Evolutionary conservation across 176 grass and related monocot genomes (phyloP).

Genomic region (Musa itinerans): DNA sequence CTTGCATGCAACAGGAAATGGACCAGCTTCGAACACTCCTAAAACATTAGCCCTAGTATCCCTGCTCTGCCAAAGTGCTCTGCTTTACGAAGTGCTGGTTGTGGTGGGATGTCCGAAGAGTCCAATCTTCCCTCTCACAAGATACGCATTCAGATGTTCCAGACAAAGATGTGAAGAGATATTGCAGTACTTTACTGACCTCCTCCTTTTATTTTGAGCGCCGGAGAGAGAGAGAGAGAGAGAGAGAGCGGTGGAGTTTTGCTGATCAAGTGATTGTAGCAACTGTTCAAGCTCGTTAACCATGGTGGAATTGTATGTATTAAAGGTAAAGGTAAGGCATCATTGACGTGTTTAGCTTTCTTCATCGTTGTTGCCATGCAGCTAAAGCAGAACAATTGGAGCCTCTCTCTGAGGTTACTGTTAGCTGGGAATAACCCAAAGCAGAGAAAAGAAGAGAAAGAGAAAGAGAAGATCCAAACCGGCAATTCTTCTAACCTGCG

Average conservation of each 20-base stretch:
- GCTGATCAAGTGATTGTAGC: too few relatives aligned
- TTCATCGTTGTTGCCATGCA: neutral
- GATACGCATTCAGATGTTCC: too few relatives aligned
- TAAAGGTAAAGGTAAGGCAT: too few relatives aligned
- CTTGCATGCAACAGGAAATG: too few relatives aligned
- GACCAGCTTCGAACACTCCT: neutral
- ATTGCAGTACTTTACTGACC: neutral
- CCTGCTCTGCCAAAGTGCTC: neutral
- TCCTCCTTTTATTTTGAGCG: neutral
- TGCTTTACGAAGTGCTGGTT: neutral
- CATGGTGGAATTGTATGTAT: too few relatives aligned
- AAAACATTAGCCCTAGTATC: neutral
- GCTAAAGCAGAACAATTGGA: neutral
- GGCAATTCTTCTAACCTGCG: neutral
- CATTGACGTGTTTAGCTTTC: too few relatives aligned
- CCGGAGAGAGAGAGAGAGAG: neutral
- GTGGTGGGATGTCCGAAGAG: too few relatives aligned
- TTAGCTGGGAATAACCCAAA: neutral
- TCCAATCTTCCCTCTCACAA: too few relatives aligned
- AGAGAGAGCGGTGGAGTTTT: neutral
- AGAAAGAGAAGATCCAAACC: neutral
- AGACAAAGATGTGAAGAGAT: neutral
- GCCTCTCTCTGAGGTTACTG: neutral
- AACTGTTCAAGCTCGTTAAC: too few relatives aligned
- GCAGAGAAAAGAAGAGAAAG: neutral